phyloP scores from a whole-genome alignment of 176 grass and related monocot species.

The Phoenix dactylifera region DNA sequence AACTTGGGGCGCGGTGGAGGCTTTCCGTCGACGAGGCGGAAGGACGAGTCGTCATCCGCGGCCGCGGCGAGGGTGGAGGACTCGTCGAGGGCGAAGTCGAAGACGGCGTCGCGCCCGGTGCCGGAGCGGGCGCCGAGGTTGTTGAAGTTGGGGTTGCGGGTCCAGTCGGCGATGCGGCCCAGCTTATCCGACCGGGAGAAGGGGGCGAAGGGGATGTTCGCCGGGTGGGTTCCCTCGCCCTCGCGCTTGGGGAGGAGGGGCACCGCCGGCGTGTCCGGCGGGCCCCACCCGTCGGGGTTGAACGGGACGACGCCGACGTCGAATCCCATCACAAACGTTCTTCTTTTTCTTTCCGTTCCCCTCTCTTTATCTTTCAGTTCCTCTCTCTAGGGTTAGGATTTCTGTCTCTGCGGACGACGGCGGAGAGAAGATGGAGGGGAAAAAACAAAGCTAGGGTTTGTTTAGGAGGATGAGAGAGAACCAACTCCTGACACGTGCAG shows the following conservation, averaged over 20 bases:
- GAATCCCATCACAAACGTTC: no score
- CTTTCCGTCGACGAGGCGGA: conserved; percentile 12
- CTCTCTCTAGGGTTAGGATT: no score
- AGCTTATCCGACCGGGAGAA: conserved; percentile 7
- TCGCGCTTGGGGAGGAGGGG: background rate
- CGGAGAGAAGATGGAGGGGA: no score
- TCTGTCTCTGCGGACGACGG: no score
- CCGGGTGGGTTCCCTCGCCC: background rate
- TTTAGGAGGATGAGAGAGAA: no score
- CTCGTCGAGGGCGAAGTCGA: conserved; percentile 11
- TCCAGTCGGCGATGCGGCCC: conserved; percentile 8
- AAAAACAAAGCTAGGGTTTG: no score
- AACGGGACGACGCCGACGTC: no score
- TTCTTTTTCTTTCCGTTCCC: no score
- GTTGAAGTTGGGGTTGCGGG: conserved; percentile 8
- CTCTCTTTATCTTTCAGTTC: no score
- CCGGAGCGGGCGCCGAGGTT: background rate
- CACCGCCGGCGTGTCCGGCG: no score
- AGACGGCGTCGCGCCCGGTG: conserved; percentile 1
- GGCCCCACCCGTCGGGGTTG: no score
- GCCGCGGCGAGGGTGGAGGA: background rate
- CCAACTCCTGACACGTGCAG: no score
- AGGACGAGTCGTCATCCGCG: background rate
- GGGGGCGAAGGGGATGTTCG: conserved; percentile 13
- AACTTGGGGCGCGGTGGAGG: conserved; percentile 3